These are phyloP conservation scores for Vaccinium corymbosum DNA, from an alignment of 148 eudicot genomes.

Conservation along the genomic window DNA sequence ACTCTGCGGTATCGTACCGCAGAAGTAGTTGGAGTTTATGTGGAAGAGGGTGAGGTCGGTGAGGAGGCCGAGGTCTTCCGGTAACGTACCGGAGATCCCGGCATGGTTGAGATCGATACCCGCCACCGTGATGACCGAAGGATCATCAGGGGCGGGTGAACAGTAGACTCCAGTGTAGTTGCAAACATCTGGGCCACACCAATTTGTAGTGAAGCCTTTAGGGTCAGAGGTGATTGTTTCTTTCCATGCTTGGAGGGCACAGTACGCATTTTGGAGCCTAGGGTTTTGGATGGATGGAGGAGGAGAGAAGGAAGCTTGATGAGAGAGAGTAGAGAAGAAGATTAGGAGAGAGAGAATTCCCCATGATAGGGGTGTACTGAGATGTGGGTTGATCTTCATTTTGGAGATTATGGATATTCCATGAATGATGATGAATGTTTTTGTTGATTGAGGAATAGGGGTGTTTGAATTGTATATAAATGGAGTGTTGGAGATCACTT, in stretches of 20 bases:
- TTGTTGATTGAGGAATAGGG: not conserved
- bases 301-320: constrained; percentile 17
- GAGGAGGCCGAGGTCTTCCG: constrained; percentile 50
- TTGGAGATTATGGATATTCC: not conserved
- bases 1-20: constrained; percentile 38
- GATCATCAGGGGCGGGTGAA: constrained; percentile 59
- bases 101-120: constrained; percentile 82
- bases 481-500: not conserved
- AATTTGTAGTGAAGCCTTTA: constrained; percentile 42
- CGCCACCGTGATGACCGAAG: constrained; percentile 48
- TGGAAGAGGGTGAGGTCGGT: constrained; percentile 70
- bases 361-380: constrained; percentile 19
- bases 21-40: constrained; percentile 65
- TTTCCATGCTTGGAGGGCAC: constrained; percentile 75
- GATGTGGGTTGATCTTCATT: constrained; percentile 25
- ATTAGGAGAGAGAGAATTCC: constrained; percentile 23
- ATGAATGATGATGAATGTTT: not conserved
- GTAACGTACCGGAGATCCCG: constrained; percentile 42
- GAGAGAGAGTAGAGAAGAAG: constrained; percentile 24
- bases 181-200: constrained; percentile 64
- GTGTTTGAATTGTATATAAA: constrained; percentile 6
- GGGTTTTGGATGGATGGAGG: constrained; percentile 33
- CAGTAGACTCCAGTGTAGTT: constrained; percentile 70
- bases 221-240: constrained; percentile 67
- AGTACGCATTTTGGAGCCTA: constrained; percentile 50